Evolutionary conservation across 2,329 filamentous ascomycete species (phyloP).

Genomic region (Botryotinia convoluta): DNA sequence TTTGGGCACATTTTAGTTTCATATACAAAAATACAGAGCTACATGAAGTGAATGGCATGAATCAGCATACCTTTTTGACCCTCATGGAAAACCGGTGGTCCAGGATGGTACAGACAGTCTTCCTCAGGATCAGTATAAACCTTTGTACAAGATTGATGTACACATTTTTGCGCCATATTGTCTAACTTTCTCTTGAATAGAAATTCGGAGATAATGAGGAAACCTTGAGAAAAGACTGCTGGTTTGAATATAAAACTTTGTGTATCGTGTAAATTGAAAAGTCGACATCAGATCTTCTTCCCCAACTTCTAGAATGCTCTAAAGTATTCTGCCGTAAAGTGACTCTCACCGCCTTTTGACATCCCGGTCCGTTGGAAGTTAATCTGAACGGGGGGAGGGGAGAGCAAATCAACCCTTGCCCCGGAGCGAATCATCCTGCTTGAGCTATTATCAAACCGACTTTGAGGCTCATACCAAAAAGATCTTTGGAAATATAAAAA

Average conservation of each 20-base stretch:
- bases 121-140: constrained; percentile 77
- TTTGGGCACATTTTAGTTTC: background rate
- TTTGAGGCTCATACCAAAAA: background rate
- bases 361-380: background rate
- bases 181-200: background rate
- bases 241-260: background rate
- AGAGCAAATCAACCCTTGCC: background rate
- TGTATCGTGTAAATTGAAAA: background rate
- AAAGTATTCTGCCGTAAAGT: constrained; percentile 11
- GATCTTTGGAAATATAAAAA: background rate
- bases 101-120: constrained; percentile 87
- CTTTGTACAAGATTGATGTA: constrained; percentile 95
- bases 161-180: constrained; percentile 69
- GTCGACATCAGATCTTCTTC: background rate
- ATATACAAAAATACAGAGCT: background rate
- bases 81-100: constrained; percentile 93
- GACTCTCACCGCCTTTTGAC: background rate
- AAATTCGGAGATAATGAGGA: background rate
- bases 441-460: background rate
- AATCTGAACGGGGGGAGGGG: background rate
- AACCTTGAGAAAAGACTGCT: background rate
- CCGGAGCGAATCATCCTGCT: background rate
- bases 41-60: background rate
- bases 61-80: constrained; percentile 83
- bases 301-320: constrained; percentile 18